Conservation (phyloP, 2,329 filamentous ascomycete genomes). For the Aciculosporium take region DNA sequence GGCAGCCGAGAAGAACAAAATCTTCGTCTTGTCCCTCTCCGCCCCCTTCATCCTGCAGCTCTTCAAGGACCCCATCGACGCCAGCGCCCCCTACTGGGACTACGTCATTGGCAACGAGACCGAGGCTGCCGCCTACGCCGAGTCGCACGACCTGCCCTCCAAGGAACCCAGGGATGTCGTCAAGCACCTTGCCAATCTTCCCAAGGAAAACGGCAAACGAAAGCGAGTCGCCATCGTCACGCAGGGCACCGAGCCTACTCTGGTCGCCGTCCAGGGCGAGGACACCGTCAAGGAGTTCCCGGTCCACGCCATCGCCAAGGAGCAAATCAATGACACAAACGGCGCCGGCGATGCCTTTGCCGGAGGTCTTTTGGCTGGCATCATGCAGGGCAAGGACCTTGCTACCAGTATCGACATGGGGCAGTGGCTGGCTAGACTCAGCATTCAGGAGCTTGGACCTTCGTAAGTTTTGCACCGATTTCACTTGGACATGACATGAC, state of each 20-base stretch:
- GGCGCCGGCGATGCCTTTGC: conserved; percentile 96
- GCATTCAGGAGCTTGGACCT: conserved; percentile 89
- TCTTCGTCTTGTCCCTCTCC: conserved; percentile 79
- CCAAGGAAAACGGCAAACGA: conserved; percentile 80
- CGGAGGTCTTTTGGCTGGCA: conserved; percentile 79
- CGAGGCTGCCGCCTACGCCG: conserved; percentile 77
- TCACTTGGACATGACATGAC: not conserved
- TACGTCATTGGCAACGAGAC: conserved; percentile 95
- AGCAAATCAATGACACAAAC: conserved; percentile 87
- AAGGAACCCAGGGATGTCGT: conserved; percentile 76
- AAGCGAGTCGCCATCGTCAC: conserved; percentile 83
- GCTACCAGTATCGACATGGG: conserved; percentile 76
- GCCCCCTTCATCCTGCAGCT: conserved; percentile 94
- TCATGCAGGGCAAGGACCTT: conserved; percentile 71
- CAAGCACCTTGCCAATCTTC: conserved; percentile 69
- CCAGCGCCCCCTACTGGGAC: conserved; percentile 81
- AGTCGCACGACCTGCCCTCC: conserved; percentile 60
- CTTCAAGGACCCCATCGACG: conserved; percentile 92
- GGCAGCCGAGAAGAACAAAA: conserved; percentile 79
- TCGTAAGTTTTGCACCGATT: conserved; percentile 67
- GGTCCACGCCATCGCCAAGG: conserved; percentile 63
- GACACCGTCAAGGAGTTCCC: conserved; percentile 61
- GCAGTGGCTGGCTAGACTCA: conserved; percentile 88
- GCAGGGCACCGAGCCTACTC: conserved; percentile 81
- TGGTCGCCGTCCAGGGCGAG: conserved; percentile 64